Evolutionary conservation across 129 eudicot genomes (phyloP), one percentile per base, ranked within the genome.

Genomic region (Lactuca saligna): DNA sequence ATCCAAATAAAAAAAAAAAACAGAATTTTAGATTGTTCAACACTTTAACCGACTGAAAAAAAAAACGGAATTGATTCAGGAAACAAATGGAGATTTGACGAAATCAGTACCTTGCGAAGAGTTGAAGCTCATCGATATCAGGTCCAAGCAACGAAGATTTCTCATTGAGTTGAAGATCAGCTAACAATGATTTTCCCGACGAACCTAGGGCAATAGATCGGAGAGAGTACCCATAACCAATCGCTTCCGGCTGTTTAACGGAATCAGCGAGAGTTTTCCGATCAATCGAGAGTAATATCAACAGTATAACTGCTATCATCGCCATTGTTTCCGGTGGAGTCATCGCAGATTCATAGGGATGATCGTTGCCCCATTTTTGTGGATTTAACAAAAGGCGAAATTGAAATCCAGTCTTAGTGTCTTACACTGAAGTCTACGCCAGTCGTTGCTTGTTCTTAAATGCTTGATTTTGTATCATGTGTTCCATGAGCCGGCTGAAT

Each of bases 161-260:
- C n/a, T 82, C 70, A 64, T 80, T 87, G 53, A 80, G 74, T 50
- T 78, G 73, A 53, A 90, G 87, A 69, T 76, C 38, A 17, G 91
- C 90, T 4, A 60, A 57, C 80, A 90, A 67, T 31, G 76, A 68
- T 14, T 73, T 75, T 2, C 76, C 76, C 0, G 78, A 61, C 7
- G 63, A 9, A 39, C 70, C 82, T 1, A 75, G n/a, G 31, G 17
- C 44, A 9, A 63, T 61, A 0, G 88, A 77, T 46, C 59, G 59
- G 34, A 90, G 39, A 7, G 6, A 34, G 77, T 90, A 90, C 9
- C 95, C 97, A 17, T 77, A 84, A 6, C 97, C 95, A 50, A 82
- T 50, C 6, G 67, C 60, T 29, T 61, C 66, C 33, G 20, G 35
- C 11, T 65, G 60, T n/a, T 31, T 33, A 32, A 8, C 50, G 31